These are phyloP conservation scores for Colletotrichum euphorbiae DNA, from an alignment of 2,329 filamentous ascomycete species.

Conservation along the genomic window DNA sequence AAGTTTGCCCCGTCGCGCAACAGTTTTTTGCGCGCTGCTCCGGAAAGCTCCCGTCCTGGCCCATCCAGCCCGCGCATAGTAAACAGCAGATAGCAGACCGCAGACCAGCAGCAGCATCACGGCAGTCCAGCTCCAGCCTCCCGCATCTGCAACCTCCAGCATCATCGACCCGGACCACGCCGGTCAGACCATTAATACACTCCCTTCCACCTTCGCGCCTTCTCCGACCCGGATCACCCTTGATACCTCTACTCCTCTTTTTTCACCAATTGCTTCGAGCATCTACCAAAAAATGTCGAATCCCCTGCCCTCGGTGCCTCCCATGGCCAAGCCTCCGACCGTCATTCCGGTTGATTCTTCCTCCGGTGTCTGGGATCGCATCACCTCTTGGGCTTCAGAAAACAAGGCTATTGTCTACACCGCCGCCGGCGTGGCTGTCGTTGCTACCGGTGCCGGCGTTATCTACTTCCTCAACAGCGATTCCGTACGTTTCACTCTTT, in stretches of 20 bases:
- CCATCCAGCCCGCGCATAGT: conserved; percentile 28
- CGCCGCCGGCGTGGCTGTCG: conserved; percentile 91
- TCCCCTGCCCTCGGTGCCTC: conserved; percentile 62
- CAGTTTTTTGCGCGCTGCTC: conserved; percentile 39
- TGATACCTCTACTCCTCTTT: conserved; percentile 42
- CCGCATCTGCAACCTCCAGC: conserved; percentile 48
- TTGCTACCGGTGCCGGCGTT: conserved; percentile 89
- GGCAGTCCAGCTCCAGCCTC: conserved; percentile 27
- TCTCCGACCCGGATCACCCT: conserved; percentile 9
- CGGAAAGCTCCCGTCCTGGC: conserved; percentile 27
- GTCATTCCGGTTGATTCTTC: conserved; percentile 66
- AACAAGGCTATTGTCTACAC: conserved; percentile 97
- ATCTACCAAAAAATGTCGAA: conserved; percentile 54
- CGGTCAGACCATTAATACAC: conserved; percentile 34
- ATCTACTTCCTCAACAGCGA: conserved; percentile 86
- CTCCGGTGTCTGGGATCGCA: conserved; percentile 86
- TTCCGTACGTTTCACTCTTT: conserved; percentile 55
- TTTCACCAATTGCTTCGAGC: conserved; percentile 42
- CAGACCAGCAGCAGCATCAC: conserved; percentile 20
- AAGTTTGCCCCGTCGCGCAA: conserved; percentile 40
- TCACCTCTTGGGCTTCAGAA: conserved; percentile 92
- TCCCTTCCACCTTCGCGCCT: conserved; percentile 20
- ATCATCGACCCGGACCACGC: conserved; percentile 45
- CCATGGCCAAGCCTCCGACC: conserved; percentile 52
- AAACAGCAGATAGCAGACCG: conserved; percentile 18